Conservation (phyloP, 371 early-diverging fungal genomes). For the Lichtheimia hyalospora region DNA sequence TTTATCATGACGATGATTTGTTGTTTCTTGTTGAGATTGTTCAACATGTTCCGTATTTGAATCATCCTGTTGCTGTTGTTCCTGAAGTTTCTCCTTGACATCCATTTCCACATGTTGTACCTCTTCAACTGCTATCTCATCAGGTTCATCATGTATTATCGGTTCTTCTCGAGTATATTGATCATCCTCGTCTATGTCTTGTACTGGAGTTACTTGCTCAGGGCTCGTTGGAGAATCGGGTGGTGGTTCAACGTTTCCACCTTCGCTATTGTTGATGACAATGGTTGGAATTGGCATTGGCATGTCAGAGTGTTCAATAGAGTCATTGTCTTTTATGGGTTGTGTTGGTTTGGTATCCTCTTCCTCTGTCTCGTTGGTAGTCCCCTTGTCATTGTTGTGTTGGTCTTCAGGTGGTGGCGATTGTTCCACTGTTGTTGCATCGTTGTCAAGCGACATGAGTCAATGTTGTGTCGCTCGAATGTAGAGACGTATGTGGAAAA, state of each 20-base stretch:
- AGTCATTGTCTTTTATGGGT: neutral
- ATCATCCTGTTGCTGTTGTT: neutral
- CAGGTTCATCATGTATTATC: no score
- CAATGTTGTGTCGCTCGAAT: neutral
- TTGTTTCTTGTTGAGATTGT: neutral
- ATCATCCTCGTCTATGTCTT: no score
- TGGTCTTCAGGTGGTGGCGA: neutral
- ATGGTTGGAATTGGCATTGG: conserved; percentile 10
- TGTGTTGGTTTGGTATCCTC: neutral
- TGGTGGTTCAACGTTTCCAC: neutral
- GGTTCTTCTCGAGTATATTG: no score
- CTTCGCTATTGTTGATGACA: conserved; percentile 6
- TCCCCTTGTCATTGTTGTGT: neutral
- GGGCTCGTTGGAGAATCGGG: neutral
- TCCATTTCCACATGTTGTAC: no score
- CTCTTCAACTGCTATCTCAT: no score
- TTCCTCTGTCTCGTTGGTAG: neutral
- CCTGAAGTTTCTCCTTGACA: neutral
- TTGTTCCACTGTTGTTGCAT: neutral
- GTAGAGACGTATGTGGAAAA: neutral
- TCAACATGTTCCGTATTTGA: neutral
- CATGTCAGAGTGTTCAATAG: neutral
- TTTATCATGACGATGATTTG: neutral
- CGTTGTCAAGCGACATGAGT: neutral
- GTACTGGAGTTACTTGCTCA: no score